Conservation (phyloP, 306 rosid genomes). For the Pterocarpus macrocarpus region DNA sequence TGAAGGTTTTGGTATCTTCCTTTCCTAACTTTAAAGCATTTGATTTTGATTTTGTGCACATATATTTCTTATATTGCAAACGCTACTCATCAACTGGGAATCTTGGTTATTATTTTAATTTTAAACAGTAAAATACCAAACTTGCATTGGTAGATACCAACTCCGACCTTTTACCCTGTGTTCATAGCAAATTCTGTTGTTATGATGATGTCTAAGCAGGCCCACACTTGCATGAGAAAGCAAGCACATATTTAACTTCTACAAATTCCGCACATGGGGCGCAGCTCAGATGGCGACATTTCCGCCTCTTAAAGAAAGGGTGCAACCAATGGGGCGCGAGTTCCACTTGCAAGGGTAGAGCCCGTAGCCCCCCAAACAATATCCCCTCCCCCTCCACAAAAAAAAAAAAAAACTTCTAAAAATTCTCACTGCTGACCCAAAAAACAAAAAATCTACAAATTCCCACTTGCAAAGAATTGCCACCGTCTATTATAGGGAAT, state of each 20-base stretch:
- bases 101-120: constrained; percentile 30
- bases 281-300: too few species aligned
- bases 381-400: too few species aligned
- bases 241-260: neutral
- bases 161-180: neutral
- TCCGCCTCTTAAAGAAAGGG: too few species aligned
- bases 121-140: constrained; percentile 65
- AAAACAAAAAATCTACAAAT: neutral
- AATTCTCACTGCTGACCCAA: too few species aligned
- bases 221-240: neutral
- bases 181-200: constrained; percentile 17
- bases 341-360: too few species aligned
- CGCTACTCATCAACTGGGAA: constrained; percentile 45
- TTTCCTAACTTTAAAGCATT: constrained; percentile 68
- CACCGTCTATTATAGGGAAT: neutral
- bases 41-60: neutral
- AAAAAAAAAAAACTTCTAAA: too few species aligned
- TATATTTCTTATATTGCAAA: neutral
- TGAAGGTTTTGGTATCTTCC: constrained; percentile 85
- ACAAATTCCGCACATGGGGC: neutral
- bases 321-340: too few species aligned
- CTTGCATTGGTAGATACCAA: constrained; percentile 55
- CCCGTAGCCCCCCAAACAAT: too few species aligned
- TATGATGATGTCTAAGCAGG: neutral
- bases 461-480: neutral